Base-by-base conservation (phyloP, 2,329 filamentous ascomycete genomes). In the Calonectria crousiana region DNA sequence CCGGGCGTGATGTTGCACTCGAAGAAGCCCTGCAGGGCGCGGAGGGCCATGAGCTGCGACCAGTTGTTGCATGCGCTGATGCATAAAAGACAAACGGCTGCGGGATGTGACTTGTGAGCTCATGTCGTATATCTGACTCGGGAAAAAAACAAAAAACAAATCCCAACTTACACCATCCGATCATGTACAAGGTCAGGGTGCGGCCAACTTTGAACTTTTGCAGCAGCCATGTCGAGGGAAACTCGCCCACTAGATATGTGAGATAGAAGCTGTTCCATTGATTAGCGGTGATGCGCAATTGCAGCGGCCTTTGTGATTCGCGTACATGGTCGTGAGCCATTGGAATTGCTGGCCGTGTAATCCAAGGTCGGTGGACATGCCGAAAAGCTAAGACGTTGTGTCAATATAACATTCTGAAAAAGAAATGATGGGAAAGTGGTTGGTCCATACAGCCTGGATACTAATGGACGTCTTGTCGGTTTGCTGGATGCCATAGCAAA, bases 321-420 rank as follows among this genome's bases (percentile, higher is more conserved):
- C 60, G 4, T 65, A 65, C 60, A 65, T 65, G 38, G 60, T 65
- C 14, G 60, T 65, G 4, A 64, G 38, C 58, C 58, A 64, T 38
- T 64, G 36, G 58, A 30, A 64, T 64, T 64, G 36, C 38, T 64
- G 58, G 38, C 58, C 58, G 10, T 64, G 58, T n/a, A 64, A 26
- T 32, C 58, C 58, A n/a, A 64, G 58, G 36, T 64, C 58, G 9
- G 41, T 38, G 18, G 36, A 44, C 58, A 64, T 64, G 36, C 58
- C 58, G 23, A 64, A 64, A 23, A 64, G 16, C 58, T 64, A 30
- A 13, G 14, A 3, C 10, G 3, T n/a, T 32, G 38, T n/a, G 38
- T 64, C 36, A 64, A n/a, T 28, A 64, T 13, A 3, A 18, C 1
- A 18, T 9, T 14, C 28, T n/a, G n/a, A n/a, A 34, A 9, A 34